phyloP scores from a whole-genome alignment of 2,329 filamentous ascomycete genomes.

The Penicillium frequentans region DNA sequence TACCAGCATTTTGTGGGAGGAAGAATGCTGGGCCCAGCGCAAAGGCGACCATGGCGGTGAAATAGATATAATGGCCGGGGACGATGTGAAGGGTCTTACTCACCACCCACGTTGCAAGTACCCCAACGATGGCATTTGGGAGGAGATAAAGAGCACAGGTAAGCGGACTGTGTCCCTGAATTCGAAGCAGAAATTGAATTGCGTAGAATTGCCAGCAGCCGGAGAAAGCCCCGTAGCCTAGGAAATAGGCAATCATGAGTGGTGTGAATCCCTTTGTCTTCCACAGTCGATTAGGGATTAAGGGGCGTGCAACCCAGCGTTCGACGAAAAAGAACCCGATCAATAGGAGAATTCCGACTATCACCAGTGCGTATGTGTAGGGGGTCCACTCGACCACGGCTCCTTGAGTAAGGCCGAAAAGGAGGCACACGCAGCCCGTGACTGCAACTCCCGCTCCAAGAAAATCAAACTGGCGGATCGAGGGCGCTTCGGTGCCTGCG shows the following conservation, averaged over 20 bases:
- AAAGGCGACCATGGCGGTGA: slow-evolving; percentile 39
- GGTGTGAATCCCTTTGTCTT: slow-evolving; percentile 41
- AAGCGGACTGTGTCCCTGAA: slow-evolving; percentile 36
- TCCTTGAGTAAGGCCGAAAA: slow-evolving; percentile 56
- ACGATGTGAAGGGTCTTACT: slow-evolving; percentile 43
- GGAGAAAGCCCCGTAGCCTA: slow-evolving; percentile 44
- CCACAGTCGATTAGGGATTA: slow-evolving; percentile 46
- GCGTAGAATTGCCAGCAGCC: slow-evolving; percentile 39
- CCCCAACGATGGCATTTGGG: slow-evolving; percentile 43
- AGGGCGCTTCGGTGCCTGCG: slow-evolving; percentile 22
- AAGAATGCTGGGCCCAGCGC: slow-evolving; percentile 36
- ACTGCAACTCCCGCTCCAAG: slow-evolving; percentile 43
- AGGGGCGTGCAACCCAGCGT: slow-evolving; percentile 40
- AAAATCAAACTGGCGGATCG: slow-evolving; percentile 26
- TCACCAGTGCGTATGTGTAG: slow-evolving; percentile 48
- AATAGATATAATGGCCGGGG: slow-evolving; percentile 45
- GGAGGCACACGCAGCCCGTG: slow-evolving; percentile 43
- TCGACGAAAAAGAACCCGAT: slow-evolving; percentile 49
- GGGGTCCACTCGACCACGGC: slow-evolving; percentile 48
- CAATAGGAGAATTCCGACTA: slow-evolving; percentile 47
- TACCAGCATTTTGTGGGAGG: slow-evolving; percentile 36
- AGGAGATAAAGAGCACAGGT: slow-evolving; percentile 43
- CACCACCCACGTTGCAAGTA: slow-evolving; percentile 45
- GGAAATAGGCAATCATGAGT: slow-evolving; percentile 41
- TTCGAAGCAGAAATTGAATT: slow-evolving; percentile 34